These are phyloP conservation scores for Scutellaria baicalensis DNA, from an alignment of 257 asterid species.

Conservation along the genomic window DNA sequence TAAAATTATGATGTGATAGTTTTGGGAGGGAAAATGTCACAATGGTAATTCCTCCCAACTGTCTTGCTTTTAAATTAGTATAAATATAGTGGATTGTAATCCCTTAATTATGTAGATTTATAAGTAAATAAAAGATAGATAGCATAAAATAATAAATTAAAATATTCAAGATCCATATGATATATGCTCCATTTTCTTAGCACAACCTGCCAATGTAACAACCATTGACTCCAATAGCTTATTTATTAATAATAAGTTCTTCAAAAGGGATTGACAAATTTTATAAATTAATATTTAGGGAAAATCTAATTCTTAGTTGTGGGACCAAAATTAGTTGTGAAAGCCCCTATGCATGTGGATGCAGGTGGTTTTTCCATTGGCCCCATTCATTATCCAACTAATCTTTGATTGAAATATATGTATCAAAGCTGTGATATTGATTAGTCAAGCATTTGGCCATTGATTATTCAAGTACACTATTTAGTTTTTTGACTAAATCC, in stretches of 20 bases:
- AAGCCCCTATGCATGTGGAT: slow-evolving; percentile 17
- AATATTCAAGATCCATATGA: not conserved
- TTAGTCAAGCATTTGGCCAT: not conserved
- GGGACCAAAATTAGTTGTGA: slow-evolving; percentile 14
- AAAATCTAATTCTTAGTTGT: not conserved
- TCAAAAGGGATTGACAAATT: not conserved
- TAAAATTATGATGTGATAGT: no score
- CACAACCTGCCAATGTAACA: slow-evolving; percentile 5
- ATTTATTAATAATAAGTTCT: not conserved
- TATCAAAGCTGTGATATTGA: not conserved
- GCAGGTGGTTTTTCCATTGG: slow-evolving; percentile 9
- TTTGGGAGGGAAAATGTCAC: no score
- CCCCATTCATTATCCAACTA: slow-evolving; percentile 12
- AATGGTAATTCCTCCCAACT: no score
- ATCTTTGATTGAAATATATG: not conserved
- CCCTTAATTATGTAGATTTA: no score
- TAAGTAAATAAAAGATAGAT: no score
- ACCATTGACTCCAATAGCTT: slow-evolving; percentile 1
- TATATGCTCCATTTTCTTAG: not conserved
- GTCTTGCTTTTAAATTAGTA: no score
- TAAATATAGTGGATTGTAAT: no score
- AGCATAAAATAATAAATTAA: no score
- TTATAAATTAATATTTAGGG: not conserved
- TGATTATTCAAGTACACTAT: not conserved
- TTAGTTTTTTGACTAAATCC: no score